Evolutionary conservation across 768 basidiomycete genomes (phyloP).

Genomic region (Cystobasidium tubakii): DNA sequence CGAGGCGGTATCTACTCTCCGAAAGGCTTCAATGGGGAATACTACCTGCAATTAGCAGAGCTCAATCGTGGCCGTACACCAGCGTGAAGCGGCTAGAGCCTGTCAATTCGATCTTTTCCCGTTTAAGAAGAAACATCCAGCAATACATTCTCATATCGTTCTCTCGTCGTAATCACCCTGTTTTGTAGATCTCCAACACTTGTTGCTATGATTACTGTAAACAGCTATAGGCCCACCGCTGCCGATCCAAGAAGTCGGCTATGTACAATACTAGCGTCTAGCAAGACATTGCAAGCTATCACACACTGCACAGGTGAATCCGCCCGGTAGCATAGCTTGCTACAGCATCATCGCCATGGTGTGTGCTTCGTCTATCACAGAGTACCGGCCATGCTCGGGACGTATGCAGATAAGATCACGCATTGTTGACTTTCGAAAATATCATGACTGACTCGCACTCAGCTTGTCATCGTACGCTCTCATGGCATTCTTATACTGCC

Average conservation of each 20-base stretch:
- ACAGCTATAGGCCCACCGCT: background rate
- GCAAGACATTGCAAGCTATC: background rate
- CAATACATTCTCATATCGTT: background rate
- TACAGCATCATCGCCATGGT: no score
- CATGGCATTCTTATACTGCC: conserved; percentile 33
- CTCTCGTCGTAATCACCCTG: background rate
- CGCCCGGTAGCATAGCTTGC: no score
- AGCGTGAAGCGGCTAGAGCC: background rate
- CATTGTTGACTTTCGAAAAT: no score
- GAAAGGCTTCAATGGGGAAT: conserved; percentile 46
- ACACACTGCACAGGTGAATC: no score
- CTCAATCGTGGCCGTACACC: conserved; percentile 22
- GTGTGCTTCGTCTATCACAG: no score
- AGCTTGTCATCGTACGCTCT: conserved; percentile 17
- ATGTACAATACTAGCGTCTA: background rate
- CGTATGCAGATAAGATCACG: no score
- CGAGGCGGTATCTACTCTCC: conserved; percentile 42
- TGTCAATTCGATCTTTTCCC: background rate
- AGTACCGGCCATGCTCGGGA: no score
- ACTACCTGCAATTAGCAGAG: conserved; percentile 47
- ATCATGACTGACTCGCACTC: background rate
- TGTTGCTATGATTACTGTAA: background rate
- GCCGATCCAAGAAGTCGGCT: background rate
- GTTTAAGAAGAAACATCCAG: background rate
- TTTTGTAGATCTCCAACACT: background rate